Evolutionary conservation across 2,329 filamentous ascomycete species (phyloP).

Genomic region (Pseudocercospora musae): DNA sequence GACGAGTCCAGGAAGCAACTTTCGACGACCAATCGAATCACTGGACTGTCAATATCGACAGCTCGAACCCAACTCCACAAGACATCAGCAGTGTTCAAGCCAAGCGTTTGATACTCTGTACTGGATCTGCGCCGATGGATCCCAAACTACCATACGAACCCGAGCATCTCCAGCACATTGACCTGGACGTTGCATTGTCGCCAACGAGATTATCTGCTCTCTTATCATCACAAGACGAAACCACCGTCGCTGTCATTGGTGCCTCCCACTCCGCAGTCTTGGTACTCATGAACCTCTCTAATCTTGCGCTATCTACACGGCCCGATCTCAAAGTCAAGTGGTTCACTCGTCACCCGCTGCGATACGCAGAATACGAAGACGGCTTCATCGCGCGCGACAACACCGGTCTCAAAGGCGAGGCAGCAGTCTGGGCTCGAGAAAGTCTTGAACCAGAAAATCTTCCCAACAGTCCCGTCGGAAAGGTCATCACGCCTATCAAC

Average conservation of each 20-base stretch:
- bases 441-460: slow-evolving; percentile 56
- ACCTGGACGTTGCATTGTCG: slow-evolving; percentile 56
- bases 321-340: slow-evolving; percentile 56
- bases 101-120: slow-evolving; percentile 55
- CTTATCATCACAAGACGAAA: slow-evolving; percentile 39
- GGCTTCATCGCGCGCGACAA: slow-evolving; percentile 65
- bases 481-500: slow-evolving; percentile 37
- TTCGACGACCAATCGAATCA: slow-evolving; percentile 38
- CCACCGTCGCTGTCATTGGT: slow-evolving; percentile 57
- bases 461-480: slow-evolving; percentile 43
- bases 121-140: slow-evolving; percentile 53
- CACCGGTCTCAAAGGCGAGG: slow-evolving; percentile 61
- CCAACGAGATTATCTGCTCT: slow-evolving; percentile 48
- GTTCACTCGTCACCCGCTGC: slow-evolving; percentile 59
- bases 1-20: slow-evolving; percentile 40
- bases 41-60: slow-evolving; percentile 39
- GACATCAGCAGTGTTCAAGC: slow-evolving; percentile 37
- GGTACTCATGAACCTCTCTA: slow-evolving; percentile 59
- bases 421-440: slow-evolving; percentile 57
- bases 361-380: slow-evolving; percentile 60
- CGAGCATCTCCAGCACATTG: slow-evolving; percentile 43
- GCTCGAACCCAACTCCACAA: slow-evolving; percentile 25
- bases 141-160: slow-evolving; percentile 43
- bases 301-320: slow-evolving; percentile 52
- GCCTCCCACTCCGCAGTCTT: slow-evolving; percentile 63